These are phyloP conservation scores for Tylopilus rubrobrunneus DNA, from an alignment of 768 basidiomycete genomes.

Conservation along the genomic window DNA sequence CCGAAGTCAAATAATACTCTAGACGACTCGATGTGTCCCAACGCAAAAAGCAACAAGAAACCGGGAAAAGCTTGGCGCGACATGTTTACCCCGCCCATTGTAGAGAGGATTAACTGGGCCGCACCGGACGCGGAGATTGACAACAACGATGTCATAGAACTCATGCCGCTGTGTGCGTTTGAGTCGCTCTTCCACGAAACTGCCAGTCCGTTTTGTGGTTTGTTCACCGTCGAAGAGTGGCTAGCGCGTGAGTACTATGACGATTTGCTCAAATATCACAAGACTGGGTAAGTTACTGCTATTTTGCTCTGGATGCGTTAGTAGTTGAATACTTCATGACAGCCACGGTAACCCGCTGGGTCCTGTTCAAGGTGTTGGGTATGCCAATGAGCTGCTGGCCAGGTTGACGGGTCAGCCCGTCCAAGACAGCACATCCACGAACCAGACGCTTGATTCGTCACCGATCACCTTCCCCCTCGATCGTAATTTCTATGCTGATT, in stretches of 20 bases:
- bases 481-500: constrained; percentile 70
- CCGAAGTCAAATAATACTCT: constrained; percentile 61
- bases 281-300: constrained; percentile 52
- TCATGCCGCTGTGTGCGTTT: constrained; percentile 78
- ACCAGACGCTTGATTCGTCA: constrained; percentile 65
- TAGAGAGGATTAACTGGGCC: constrained; percentile 52
- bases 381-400: constrained; percentile 78
- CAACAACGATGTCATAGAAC: constrained; percentile 47
- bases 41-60: constrained; percentile 41
- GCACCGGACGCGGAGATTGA: constrained; percentile 62
- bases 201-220: constrained; percentile 62
- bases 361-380: constrained; percentile 80
- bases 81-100: constrained; percentile 53
- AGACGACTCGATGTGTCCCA: constrained; percentile 62
- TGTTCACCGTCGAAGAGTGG: constrained; percentile 69
- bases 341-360: constrained; percentile 71
- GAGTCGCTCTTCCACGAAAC: constrained; percentile 57
- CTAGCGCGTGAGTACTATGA: constrained; percentile 61
- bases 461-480: constrained; percentile 71
- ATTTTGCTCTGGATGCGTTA: neutral
- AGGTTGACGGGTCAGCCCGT: constrained; percentile 67
- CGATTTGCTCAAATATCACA: constrained; percentile 78
- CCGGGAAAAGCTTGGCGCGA: constrained; percentile 53
- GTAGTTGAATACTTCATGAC: neutral
- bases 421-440: constrained; percentile 70